phyloP scores from a whole-genome alignment of 371 early-diverging fungal genomes.

The Actinomortierella ambigua region DNA sequence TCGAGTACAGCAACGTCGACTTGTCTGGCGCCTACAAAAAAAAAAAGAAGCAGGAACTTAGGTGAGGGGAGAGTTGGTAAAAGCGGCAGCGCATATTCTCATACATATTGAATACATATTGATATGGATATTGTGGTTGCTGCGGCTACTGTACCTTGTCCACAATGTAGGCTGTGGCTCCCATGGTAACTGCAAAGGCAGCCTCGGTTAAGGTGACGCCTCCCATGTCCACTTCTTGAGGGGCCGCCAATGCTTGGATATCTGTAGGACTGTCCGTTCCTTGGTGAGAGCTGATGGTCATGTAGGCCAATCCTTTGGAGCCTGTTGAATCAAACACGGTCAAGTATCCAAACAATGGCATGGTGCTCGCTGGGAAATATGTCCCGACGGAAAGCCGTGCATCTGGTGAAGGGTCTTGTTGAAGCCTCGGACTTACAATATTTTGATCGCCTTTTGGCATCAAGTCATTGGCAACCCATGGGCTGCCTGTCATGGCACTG shows the following conservation, averaged over 20 bases:
- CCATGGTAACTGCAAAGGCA: slow-evolving; percentile 30
- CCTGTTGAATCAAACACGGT: slow-evolving; percentile 28
- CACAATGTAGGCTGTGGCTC: slow-evolving; percentile 27
- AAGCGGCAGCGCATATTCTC: too few species aligned
- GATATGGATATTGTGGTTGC: too few species aligned
- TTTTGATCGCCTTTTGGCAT: slow-evolving; percentile 12
- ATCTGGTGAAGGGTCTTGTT: slow-evolving; percentile 9
- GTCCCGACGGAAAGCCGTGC: slow-evolving; percentile 26
- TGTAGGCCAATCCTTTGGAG: slow-evolving; percentile 10
- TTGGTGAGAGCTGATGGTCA: not conserved
- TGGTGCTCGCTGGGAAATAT: slow-evolving; percentile 10
- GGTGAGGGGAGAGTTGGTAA: too few species aligned
- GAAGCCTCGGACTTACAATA: too few species aligned
- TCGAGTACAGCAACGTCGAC: slow-evolving; percentile 19
- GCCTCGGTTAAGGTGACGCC: slow-evolving; percentile 14
- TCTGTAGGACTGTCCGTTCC: slow-evolving; percentile 2
- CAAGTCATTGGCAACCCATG: slow-evolving; percentile 19
- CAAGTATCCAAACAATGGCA: slow-evolving; percentile 28
- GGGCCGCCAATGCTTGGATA: slow-evolving; percentile 9
- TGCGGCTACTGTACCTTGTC: too few species aligned
- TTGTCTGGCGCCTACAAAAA: too few species aligned
- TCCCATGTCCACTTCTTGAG: slow-evolving; percentile 27
- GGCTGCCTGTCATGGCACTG: slow-evolving; percentile 7
- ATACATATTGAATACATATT: too few species aligned
- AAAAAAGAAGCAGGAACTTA: too few species aligned